A percentile compares a stretch with the other conserved stretches of the same genome.
Evolutionary conservation across 768 basidiomycete species (phyloP).

Genomic region (Coprinopsis sp.): DNA sequence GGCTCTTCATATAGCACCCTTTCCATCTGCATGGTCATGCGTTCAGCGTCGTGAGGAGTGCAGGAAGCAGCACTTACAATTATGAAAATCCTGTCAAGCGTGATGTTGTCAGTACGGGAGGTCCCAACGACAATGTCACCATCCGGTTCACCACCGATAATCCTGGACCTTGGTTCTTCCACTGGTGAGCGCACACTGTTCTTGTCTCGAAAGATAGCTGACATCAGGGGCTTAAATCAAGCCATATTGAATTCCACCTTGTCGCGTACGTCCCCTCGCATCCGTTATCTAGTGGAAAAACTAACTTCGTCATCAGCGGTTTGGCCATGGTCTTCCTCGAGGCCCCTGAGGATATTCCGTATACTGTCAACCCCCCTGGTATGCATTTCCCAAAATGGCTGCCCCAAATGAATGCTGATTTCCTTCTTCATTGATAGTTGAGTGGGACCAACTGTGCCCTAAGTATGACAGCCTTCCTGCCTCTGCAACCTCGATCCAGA

Average conservation of each 20-base stretch:
- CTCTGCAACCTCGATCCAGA: constrained; percentile 4
- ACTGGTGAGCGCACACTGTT: constrained; percentile 13
- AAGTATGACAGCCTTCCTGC: constrained; percentile 12
- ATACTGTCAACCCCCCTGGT: constrained; percentile 15
- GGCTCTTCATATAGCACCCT: constrained; percentile 10
- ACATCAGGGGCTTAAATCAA: neutral
- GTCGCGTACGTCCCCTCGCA: constrained; percentile 9
- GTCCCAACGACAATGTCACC: constrained; percentile 12
- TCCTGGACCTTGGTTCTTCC: constrained; percentile 19
- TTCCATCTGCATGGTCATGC: constrained; percentile 10
- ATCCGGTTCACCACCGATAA: constrained; percentile 20
- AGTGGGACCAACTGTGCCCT: constrained; percentile 25
- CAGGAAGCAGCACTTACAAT: constrained; percentile 5
- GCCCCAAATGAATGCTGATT: neutral
- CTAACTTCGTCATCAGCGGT: constrained; percentile 13
- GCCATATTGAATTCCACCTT: constrained; percentile 4
- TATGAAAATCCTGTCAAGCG: constrained; percentile 6
- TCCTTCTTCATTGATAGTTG: constrained; percentile 10
- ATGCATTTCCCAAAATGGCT: neutral
- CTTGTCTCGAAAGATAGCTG: neutral
- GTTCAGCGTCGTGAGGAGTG: constrained; percentile 7
- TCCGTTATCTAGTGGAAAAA: neutral
- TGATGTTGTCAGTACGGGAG: constrained; percentile 16
- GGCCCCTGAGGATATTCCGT: constrained; percentile 15
- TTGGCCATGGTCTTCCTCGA: constrained; percentile 32